Base-by-base conservation (phyloP, 495 filamentous ascomycete genomes). In the Thermothielavioides terrestris region DNA sequence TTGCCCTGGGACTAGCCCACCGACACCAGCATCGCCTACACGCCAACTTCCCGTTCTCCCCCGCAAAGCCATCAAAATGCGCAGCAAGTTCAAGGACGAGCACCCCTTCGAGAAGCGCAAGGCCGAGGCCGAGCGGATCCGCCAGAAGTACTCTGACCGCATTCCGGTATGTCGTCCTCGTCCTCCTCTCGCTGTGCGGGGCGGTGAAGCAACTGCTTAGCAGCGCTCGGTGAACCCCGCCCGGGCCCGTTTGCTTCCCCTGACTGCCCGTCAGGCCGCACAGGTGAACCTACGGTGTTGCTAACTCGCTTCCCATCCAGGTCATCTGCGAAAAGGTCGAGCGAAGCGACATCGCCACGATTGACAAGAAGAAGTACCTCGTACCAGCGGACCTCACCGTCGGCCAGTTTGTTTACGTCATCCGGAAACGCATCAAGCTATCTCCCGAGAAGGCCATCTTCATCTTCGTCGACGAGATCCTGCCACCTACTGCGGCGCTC, bases 361-460 rank as follows among this genome's bases (percentile, higher is more conserved):
- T 99, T 79, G 92, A 99, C 77, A 99, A 99, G 83, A 99, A 99
- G 83, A 99, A 99, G 76, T 99, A 99, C 64, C 81, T 99, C 7
- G 92, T 99, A 15, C 92, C 92, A 1, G 88, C 92, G 51, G 92
- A 99, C 66, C 82, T 99, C 57, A 99, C 94, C 47, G 92, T 99
- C 34, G 92, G 92, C 59, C 92, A 99, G 83, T 99, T 99, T 68
- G 92, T 99, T 74, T 99, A 99, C 68, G 92, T 99, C 41, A 99
- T 99, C 72, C 89, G 92, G 68, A 99, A 99, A 79, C 85, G 92
- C 58, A 99, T 99, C 77, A 99, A 99, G 87, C 78, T 99, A 45
- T 95, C 89, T 10, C 92, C 92, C 7, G 92, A 99, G 77, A 99
- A 99, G 78, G 92, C 92, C 57, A 99, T 99, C 77, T 99, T 99